Evolutionary conservation across 2,329 filamentous ascomycete genomes (phyloP).

Genomic region (Mycosphaerella sp.): DNA sequence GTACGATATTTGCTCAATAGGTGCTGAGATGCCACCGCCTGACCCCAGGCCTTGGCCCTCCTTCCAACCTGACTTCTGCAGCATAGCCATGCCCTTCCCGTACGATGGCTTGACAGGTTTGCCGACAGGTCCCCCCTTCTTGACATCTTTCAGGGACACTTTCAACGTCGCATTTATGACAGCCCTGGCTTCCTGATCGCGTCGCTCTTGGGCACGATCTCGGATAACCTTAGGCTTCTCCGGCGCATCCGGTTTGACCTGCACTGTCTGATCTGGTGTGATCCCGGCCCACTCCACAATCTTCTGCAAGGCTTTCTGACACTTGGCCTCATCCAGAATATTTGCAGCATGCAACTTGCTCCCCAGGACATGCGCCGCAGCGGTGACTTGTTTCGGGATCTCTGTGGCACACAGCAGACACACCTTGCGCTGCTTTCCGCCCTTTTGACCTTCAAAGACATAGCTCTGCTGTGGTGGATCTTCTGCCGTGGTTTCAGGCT

Average conservation of each 20-base stretch:
- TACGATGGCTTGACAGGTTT: constrained; percentile 31
- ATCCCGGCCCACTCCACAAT: constrained; percentile 18
- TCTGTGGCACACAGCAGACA: constrained; percentile 28
- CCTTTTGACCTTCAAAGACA: constrained; percentile 6
- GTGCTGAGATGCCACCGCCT: constrained; percentile 55
- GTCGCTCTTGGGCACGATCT: constrained; percentile 63
- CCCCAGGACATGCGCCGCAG: constrained; percentile 55
- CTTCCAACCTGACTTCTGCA: constrained; percentile 69
- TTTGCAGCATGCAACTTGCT: constrained; percentile 54
- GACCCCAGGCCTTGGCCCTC: constrained; percentile 59
- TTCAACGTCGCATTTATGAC: constrained; percentile 18
- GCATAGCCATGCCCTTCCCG: constrained; percentile 37
- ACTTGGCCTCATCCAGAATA: constrained; percentile 46
- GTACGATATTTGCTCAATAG: constrained; percentile 60
- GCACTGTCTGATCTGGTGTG: constrained; percentile 17
- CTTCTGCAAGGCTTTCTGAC: constrained; percentile 26
- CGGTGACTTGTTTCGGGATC: constrained; percentile 10
- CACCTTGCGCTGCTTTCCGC: constrained; percentile 15
- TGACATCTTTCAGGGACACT: constrained; percentile 25
- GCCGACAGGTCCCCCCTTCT: constrained; percentile 7
- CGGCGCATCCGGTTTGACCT: constrained; percentile 7
- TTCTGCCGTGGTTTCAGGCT: constrained; percentile 1
- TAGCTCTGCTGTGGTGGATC: constrained; percentile 13
- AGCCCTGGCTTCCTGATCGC: constrained; percentile 54
- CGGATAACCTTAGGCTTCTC: constrained; percentile 43